Conservation (phyloP, 2,329 filamentous ascomycete genomes). For the Colletotrichum musae region DNA sequence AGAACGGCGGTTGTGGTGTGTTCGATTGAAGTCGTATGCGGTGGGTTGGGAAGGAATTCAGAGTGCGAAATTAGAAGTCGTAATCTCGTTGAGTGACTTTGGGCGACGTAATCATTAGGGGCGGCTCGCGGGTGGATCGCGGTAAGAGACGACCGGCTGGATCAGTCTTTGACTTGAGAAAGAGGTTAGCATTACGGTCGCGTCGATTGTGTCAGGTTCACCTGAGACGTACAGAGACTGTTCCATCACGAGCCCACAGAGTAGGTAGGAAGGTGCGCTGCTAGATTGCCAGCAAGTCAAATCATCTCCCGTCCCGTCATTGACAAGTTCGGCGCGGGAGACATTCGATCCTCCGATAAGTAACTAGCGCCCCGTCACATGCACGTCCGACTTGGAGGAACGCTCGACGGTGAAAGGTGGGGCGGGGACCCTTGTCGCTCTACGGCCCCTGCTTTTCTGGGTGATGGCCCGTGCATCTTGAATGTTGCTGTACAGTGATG, state of each 20-base stretch:
- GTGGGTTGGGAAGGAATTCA: background rate
- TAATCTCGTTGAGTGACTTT: conserved; percentile 22
- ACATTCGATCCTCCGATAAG: conserved; percentile 36
- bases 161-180: conserved; percentile 15
- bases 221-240: conserved; percentile 28
- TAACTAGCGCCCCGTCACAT: conserved; percentile 41
- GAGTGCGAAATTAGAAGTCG: conserved; percentile 26
- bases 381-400: conserved; percentile 19
- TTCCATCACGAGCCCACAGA: conserved; percentile 26
- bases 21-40: background rate
- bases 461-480: conserved; percentile 16
- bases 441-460: conserved; percentile 34
- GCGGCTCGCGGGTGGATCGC: conserved; percentile 31
- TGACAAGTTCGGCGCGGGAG: conserved; percentile 29
- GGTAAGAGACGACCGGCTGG: conserved; percentile 6
- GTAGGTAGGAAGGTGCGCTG: background rate
- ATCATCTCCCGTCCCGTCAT: conserved; percentile 18
- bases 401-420: background rate
- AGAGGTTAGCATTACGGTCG: background rate
- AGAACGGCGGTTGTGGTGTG: background rate
- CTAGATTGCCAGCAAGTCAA: conserved; percentile 1
- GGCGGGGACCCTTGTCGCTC: conserved; percentile 19
- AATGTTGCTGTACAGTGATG: conserved; percentile 13
- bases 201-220: background rate
- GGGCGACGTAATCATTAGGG: conserved; percentile 36